A percentile compares a stretch with the other conserved stretches of the same genome.
Conservation (phyloP, 257 asterid genomes). For the Leonotis leonurus region DNA sequence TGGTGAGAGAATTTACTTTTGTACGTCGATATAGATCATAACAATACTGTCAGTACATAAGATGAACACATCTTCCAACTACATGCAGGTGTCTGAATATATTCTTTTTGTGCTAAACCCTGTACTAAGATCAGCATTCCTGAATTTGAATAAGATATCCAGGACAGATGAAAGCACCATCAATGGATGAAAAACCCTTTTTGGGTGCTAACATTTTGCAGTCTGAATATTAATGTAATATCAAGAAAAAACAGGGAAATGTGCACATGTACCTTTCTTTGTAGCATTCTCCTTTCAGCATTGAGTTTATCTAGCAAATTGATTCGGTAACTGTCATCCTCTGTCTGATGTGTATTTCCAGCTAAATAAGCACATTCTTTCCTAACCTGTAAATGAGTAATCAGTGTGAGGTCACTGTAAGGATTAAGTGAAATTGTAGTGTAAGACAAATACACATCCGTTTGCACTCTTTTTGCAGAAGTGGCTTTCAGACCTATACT, state of each 20-base stretch:
- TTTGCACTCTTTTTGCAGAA: no score
- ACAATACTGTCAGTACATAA: not conserved
- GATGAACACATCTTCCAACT: not conserved
- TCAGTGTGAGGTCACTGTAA: constrained; percentile 5
- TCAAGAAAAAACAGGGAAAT: not conserved
- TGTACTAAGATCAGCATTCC: no score
- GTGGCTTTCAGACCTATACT: no score
- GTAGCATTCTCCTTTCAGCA: constrained; percentile 46
- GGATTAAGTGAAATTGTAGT: not conserved
- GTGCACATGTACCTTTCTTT: constrained; percentile 35
- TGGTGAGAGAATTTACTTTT: not conserved
- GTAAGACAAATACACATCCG: no score
- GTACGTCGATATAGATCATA: not conserved
- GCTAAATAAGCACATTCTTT: constrained; percentile 59
- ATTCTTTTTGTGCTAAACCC: no score
- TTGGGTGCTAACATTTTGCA: not conserved
- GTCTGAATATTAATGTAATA: not conserved
- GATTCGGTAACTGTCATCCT: constrained; percentile 29
- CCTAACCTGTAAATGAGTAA: constrained; percentile 48
- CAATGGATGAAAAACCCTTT: not conserved
- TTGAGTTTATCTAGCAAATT: constrained; percentile 53
- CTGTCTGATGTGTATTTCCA: constrained; percentile 52
- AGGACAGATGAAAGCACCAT: not conserved
- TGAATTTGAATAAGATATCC: not conserved
- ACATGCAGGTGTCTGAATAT: not conserved